Conservation (phyloP, 345 rosid species). For the Moringa oleifera region DNA sequence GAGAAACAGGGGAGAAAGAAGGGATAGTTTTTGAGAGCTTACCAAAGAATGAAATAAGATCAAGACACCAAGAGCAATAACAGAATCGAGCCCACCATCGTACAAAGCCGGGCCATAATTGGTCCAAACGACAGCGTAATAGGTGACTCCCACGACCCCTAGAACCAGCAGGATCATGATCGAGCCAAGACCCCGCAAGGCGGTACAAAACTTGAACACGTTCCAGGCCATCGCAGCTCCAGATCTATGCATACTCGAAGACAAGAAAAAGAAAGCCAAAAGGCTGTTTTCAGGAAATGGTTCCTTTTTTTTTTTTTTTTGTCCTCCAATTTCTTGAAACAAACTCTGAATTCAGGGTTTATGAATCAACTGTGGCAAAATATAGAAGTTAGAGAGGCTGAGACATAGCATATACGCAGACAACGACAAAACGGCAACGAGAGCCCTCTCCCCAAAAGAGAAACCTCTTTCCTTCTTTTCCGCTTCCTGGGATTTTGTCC, state of each 20-base stretch:
- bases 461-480: too few relatives aligned
- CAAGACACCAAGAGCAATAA: slow-evolving; percentile 49
- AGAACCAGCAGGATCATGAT: slow-evolving; percentile 95
- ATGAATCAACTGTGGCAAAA: too few relatives aligned
- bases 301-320: too few relatives aligned
- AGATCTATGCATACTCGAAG: slow-evolving; percentile 81
- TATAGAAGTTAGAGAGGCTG: too few relatives aligned
- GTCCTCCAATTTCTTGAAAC: not conserved
- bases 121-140: slow-evolving; percentile 85
- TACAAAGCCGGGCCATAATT: slow-evolving; percentile 77
- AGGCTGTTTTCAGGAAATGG: not conserved
- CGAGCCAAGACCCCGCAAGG: slow-evolving; percentile 90
- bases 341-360: too few relatives aligned
- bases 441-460: too few relatives aligned
- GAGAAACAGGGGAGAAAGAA: not conserved
- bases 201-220: slow-evolving; percentile 95
- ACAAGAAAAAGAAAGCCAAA: slow-evolving; percentile 2
- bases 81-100: slow-evolving; percentile 58
- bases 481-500: too few relatives aligned
- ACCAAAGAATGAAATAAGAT: slow-evolving; percentile 80
- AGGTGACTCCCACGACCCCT: slow-evolving; percentile 89
- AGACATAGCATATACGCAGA: too few relatives aligned
- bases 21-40: slow-evolving; percentile 20
- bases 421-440: too few relatives aligned
- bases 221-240: slow-evolving; percentile 98